Evolutionary conservation across 148 eudicot species (phyloP).

Genomic region (Beta vulgaris): DNA sequence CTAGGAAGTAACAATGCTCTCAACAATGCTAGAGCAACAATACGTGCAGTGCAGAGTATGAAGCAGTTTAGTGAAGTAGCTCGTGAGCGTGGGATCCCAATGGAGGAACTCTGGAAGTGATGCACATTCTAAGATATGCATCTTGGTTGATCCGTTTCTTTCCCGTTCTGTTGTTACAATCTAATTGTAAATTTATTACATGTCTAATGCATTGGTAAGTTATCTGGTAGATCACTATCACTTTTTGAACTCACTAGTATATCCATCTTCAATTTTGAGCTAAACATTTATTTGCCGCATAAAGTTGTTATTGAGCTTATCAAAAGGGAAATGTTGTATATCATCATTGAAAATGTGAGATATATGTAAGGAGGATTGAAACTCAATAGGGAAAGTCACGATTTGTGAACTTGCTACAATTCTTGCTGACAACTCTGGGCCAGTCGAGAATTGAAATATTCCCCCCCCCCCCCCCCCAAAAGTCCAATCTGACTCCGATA

Average conservation of each 20-base stretch:
- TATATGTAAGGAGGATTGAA: too few species aligned
- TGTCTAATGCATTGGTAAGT: background rate
- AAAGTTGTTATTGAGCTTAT: too few species aligned
- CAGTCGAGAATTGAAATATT: too few species aligned
- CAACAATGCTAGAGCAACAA: conserved; percentile 93
- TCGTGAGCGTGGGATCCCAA: conserved; percentile 85
- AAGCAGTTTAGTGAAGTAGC: conserved; percentile 83
- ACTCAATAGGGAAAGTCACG: too few species aligned
- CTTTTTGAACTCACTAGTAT: background rate
- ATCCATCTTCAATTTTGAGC: background rate
- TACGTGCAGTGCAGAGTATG: conserved; percentile 69
- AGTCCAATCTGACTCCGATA: too few species aligned
- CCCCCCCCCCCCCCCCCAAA: too few species aligned
- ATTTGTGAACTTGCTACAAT: too few species aligned
- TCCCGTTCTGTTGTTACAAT: conserved; percentile 3
- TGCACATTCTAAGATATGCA: background rate
- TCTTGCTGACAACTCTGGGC: too few species aligned
- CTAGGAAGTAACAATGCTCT: conserved; percentile 90
- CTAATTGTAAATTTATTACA: conserved; percentile 18
- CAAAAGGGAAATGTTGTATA: background rate
- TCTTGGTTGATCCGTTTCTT: conserved; percentile 3
- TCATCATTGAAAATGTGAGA: background rate
- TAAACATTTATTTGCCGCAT: too few species aligned
- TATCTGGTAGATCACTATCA: background rate
- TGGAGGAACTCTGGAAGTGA: conserved; percentile 99